These are phyloP conservation scores for Candida pseudofarinosa DNA, from an alignment of 805 yeast species.

Conservation along the genomic window DNA sequence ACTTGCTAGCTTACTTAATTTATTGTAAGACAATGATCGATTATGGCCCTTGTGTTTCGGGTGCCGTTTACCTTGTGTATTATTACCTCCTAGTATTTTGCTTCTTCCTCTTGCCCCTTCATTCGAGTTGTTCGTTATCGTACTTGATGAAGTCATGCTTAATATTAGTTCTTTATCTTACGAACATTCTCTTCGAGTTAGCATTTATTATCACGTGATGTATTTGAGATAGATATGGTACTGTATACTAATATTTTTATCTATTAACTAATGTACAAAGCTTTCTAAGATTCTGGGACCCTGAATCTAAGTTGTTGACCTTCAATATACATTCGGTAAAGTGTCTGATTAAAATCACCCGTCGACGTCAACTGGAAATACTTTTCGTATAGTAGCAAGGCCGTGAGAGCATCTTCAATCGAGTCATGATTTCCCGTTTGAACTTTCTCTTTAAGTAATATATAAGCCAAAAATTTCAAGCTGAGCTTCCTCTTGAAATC, in stretches of 20 bases:
- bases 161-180: background rate
- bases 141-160: slow-evolving; percentile 3
- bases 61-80: slow-evolving; percentile 3
- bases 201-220: slow-evolving; percentile 1
- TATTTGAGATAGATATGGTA: background rate
- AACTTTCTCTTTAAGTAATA: slow-evolving; percentile 66
- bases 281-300: slow-evolving; percentile 35
- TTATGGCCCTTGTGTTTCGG: slow-evolving; percentile 15
- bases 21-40: slow-evolving; percentile 27
- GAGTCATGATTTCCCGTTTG: slow-evolving; percentile 96
- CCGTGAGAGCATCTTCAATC: slow-evolving; percentile 91
- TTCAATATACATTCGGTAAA: slow-evolving; percentile 67
- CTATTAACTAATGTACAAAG: background rate
- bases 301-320: slow-evolving; percentile 56
- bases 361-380: slow-evolving; percentile 57
- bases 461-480: slow-evolving; percentile 81
- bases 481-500: slow-evolving; percentile 76
- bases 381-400: slow-evolving; percentile 69
- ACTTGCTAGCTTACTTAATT: slow-evolving; percentile 11
- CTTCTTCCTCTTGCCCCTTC: slow-evolving; percentile 1
- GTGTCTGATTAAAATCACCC: slow-evolving; percentile 57
- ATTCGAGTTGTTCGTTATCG: background rate
- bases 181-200: background rate
- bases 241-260: background rate
- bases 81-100: background rate